These are phyloP conservation scores for Ascosphaera pollenicola DNA, from an alignment of 2,329 filamentous ascomycete genomes.

Conservation along the genomic window DNA sequence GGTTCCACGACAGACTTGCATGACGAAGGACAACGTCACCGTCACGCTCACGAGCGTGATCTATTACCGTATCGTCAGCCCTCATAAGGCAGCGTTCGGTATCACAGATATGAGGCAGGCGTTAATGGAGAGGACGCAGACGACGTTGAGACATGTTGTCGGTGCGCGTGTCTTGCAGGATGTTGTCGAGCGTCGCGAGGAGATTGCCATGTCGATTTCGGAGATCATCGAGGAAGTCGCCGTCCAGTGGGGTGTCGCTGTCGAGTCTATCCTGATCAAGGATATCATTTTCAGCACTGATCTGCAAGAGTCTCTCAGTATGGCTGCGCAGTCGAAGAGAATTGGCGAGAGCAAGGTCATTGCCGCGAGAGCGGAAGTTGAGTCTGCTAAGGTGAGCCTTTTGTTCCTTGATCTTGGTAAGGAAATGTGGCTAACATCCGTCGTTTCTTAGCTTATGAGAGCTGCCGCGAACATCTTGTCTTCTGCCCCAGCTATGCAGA, in stretches of 20 bases:
- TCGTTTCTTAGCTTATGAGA: slow-evolving; percentile 20
- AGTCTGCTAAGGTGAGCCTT: slow-evolving; percentile 70
- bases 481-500: slow-evolving; percentile 91
- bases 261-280: slow-evolving; percentile 98
- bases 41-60: slow-evolving; percentile 88
- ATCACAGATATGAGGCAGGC: slow-evolving; percentile 88
- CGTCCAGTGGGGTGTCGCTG: slow-evolving; percentile 78
- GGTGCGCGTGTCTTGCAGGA: slow-evolving; percentile 91
- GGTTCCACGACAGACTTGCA: slow-evolving; percentile 89
- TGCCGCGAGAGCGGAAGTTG: slow-evolving; percentile 86
- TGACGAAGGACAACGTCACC: slow-evolving; percentile 99
- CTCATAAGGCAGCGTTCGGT: slow-evolving; percentile 92
- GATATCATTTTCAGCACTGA: slow-evolving; percentile 96
- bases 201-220: slow-evolving; percentile 82
- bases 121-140: slow-evolving; percentile 95
- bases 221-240: slow-evolving; percentile 98
- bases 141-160: slow-evolving; percentile 87
- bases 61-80: slow-evolving; percentile 93
- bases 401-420: no score
- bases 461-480: slow-evolving; percentile 83
- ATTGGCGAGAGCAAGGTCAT: slow-evolving; percentile 98
- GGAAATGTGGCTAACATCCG: no score
- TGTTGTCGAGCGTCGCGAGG: slow-evolving; percentile 93
- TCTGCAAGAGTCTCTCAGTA: slow-evolving; percentile 84
- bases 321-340: slow-evolving; percentile 96